Evolutionary conservation across 2,329 filamentous ascomycete species (phyloP), one percentile per base, ranked within the genome.

Genomic region (Claviceps cyperi): DNA sequence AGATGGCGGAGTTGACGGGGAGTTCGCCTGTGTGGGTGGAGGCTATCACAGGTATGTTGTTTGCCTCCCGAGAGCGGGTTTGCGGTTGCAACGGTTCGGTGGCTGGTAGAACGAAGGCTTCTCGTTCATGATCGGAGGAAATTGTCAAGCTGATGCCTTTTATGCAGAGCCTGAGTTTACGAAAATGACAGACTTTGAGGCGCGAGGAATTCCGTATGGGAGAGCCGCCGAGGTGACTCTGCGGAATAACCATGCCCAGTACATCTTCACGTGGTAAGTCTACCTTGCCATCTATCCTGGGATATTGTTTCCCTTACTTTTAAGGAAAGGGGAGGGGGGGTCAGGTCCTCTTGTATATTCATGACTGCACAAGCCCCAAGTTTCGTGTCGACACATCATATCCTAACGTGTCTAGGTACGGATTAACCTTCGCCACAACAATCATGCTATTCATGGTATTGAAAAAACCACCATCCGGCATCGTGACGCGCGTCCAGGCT

Each of bases 391-490:
- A 9, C 22, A 41, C 28, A 43, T 39, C 38, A 45, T 50, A 13
- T 28, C n/a, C 41, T 49, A 24, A 44, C 35, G 36, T 40, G 24
- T 7, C 7, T 57, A 95, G 89, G 89, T 96, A 94, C 63, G 86
- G 85, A 54, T 76, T 94, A 55, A 84, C 81, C 51, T 66, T 84
- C 40, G 90, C 90, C 51, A 98, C 92, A 39, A 81, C 87, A 13
- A 78, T 98, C 62, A 98, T 98, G 92, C 74, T 98, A 62, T 95
- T 84, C 77, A 90, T 97, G 86, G 81, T 98, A 38, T 72, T 95
- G 53, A 89, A 86, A 66, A 95, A 91, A 68, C 88, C 89, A 14
- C 75, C 87, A 9, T 80, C 83, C 24, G 81, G 86, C 58, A 73
- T 86, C 46, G 68, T 83, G 49, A 80, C 83, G 54, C 80, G 87